These are phyloP conservation scores for Aspergillus heteromorphus DNA, from an alignment of 495 filamentous ascomycete species.

Conservation along the genomic window DNA sequence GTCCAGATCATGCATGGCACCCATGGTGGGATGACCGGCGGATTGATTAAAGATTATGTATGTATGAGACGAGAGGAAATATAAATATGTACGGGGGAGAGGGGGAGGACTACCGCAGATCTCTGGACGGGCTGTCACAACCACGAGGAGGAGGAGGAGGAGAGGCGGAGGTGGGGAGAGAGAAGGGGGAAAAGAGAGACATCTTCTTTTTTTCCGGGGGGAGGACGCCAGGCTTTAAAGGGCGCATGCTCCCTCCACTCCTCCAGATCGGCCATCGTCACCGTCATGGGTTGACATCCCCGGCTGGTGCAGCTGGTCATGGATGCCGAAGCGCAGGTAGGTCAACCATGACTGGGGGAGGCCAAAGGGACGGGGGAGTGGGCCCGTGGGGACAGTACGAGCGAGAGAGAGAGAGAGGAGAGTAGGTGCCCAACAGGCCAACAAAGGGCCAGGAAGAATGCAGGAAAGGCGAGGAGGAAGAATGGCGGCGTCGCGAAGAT, in stretches of 20 bases:
- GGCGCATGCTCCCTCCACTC: not conserved
- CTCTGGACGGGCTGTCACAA: not conserved
- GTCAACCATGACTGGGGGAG: not conserved
- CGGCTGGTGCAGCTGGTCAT: not conserved
- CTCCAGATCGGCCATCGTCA: not conserved
- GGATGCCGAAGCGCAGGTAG: not conserved
- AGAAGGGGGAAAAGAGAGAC: not conserved
- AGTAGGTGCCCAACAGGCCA: not conserved
- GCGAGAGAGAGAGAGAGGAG: too few relatives aligned
- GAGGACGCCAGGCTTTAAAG: constrained; percentile 1
- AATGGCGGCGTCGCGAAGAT: not conserved
- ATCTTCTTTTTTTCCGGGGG: too few relatives aligned
- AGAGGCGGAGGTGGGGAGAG: not conserved
- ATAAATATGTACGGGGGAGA: not conserved
- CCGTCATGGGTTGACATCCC: not conserved
- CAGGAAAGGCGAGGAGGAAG: not conserved
- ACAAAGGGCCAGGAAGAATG: not conserved
- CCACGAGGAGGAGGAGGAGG: constrained; percentile 1
- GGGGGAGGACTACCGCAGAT: not conserved
- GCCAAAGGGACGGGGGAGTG: not conserved
- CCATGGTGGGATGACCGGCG: constrained; percentile 18
- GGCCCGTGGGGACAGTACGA: not conserved
- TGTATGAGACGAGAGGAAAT: too few relatives aligned
- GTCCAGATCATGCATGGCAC: constrained; percentile 30
- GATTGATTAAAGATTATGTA: not conserved